phyloP scores from a whole-genome alignment of 176 grass and related monocot genomes.

The Carex kokanica region DNA sequence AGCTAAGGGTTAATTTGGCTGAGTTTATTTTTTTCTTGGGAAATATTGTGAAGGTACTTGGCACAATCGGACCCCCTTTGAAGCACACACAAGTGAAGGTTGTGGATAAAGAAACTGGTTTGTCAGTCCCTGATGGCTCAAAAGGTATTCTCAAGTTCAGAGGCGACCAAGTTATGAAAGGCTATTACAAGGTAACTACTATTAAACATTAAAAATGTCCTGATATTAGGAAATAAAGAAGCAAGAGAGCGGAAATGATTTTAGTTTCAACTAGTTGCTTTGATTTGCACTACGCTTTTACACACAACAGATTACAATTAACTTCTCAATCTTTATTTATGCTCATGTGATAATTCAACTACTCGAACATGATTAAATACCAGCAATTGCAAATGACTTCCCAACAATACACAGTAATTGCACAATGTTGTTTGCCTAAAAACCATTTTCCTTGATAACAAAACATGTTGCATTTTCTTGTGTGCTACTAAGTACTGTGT shows the following conservation, averaged over 20 bases:
- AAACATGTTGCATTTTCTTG: not conserved
- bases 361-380: not conserved
- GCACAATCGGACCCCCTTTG: slow-evolving; percentile 64
- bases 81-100: slow-evolving; percentile 79
- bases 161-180: slow-evolving; percentile 83
- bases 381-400: not conserved
- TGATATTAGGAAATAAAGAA: slow-evolving; percentile 1
- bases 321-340: not conserved
- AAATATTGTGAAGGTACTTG: slow-evolving; percentile 64
- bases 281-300: not conserved
- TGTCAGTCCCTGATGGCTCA: slow-evolving; percentile 66
- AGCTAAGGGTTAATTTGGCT: not conserved
- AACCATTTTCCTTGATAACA: not conserved
- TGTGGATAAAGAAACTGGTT: slow-evolving; percentile 51
- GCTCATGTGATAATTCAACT: not conserved
- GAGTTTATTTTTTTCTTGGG: not conserved
- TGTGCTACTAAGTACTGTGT: not conserved
- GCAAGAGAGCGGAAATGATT: not conserved
- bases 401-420: not conserved
- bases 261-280: not conserved
- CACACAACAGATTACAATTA: not conserved
- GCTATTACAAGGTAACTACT: slow-evolving; percentile 82
- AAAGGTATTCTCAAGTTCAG: slow-evolving; percentile 83
- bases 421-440: not conserved
- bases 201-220: not conserved